These are phyloP conservation scores for Trichoderma sp. DNA, from an alignment of 2,329 filamentous ascomycete species.

Conservation along the genomic window DNA sequence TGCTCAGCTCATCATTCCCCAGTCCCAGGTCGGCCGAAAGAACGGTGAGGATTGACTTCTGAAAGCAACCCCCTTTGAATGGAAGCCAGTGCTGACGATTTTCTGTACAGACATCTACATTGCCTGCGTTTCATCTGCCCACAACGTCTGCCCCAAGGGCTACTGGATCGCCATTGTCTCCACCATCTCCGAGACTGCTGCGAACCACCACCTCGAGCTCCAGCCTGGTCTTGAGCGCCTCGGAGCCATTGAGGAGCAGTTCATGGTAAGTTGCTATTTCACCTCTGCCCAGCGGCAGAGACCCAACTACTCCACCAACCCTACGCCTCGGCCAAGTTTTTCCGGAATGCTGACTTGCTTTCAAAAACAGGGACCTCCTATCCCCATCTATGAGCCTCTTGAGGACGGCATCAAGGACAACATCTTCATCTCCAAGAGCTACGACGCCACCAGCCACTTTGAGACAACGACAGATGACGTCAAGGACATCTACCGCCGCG, in stretches of 20 bases:
- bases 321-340: not conserved
- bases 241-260: constrained; percentile 92
- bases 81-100: not conserved
- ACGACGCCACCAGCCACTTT: constrained; percentile 96
- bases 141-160: constrained; percentile 98
- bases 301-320: not conserved
- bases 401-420: constrained; percentile 81
- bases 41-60: constrained; percentile 63
- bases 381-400: constrained; percentile 89
- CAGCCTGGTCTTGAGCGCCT: constrained; percentile 89
- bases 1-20: constrained; percentile 92
- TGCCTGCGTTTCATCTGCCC: constrained; percentile 88
- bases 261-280: constrained; percentile 62
- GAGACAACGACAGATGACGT: constrained; percentile 91
- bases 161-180: constrained; percentile 99
- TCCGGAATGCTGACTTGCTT: not conserved
- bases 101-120: constrained; percentile 79
- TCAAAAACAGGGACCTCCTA: constrained; percentile 63
- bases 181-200: constrained; percentile 86
- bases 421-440: constrained; percentile 97
- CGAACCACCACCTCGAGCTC: constrained; percentile 95
- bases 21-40: constrained; percentile 95
- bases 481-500: constrained; percentile 84
- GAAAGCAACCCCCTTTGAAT: not conserved
- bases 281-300: not conserved